phyloP scores from a whole-genome alignment of 1,284 basidiomycete species.

The Cutaneotrichosporon cutaneum region DNA sequence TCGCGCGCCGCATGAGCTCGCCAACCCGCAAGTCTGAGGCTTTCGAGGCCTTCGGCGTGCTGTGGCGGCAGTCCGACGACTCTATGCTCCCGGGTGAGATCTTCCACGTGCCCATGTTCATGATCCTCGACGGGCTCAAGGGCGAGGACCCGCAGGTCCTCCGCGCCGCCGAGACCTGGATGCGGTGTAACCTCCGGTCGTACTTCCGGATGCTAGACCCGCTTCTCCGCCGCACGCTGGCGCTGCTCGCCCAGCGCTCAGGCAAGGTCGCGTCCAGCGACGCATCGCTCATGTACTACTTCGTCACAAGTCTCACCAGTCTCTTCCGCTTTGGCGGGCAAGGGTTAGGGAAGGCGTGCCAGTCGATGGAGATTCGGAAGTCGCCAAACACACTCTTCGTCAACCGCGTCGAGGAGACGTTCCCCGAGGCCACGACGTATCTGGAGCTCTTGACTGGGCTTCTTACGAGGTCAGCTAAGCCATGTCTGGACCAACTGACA shows the following conservation, averaged over 20 bases:
- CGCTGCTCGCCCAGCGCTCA: slow-evolving; percentile 6
- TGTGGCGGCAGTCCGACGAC: slow-evolving; percentile 91
- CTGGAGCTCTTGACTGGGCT: slow-evolving; percentile 20
- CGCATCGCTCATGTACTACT: slow-evolving; percentile 26
- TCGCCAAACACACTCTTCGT: slow-evolving; percentile 24
- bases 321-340: slow-evolving; percentile 84
- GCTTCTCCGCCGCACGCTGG: slow-evolving; percentile 62
- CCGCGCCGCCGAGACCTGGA: slow-evolving; percentile 87
- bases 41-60: slow-evolving; percentile 83
- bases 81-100: slow-evolving; percentile 72
- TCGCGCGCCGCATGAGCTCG: slow-evolving; percentile 54
- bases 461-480: slow-evolving; percentile 16
- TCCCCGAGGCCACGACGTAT: slow-evolving; percentile 20
- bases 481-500: neutral
- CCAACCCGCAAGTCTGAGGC: slow-evolving; percentile 52
- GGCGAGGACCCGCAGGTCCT: slow-evolving; percentile 69
- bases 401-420: slow-evolving; percentile 11
- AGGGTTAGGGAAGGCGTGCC: slow-evolving; percentile 55
- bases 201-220: slow-evolving; percentile 87
- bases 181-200: slow-evolving; percentile 87
- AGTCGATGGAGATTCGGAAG: slow-evolving; percentile 25
- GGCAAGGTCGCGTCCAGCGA: slow-evolving; percentile 10
- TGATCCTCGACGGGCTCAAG: slow-evolving; percentile 78
- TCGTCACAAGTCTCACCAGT: slow-evolving; percentile 65
- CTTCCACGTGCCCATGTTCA: slow-evolving; percentile 80